phyloP scores from a whole-genome alignment of 2,329 filamentous ascomycete species.

The Cladophialophora carrionii region DNA sequence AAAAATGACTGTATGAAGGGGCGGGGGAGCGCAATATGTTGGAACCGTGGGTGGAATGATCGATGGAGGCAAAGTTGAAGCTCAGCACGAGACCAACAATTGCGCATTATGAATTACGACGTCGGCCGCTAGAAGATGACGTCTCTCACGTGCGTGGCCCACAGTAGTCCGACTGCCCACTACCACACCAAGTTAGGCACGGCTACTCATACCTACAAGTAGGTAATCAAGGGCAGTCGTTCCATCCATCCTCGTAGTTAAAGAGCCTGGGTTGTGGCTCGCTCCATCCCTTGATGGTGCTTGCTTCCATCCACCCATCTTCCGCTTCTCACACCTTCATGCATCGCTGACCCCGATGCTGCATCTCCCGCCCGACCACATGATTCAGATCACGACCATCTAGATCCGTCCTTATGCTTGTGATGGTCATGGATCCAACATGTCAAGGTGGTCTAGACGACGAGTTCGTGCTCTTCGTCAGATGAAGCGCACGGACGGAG shows the following conservation, averaged over 20 bases:
- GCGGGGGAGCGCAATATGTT: neutral
- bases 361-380: neutral
- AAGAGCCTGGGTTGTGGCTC: neutral
- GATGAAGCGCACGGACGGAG: neutral
- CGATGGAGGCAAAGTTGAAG: neutral
- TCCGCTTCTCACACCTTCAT: slow-evolving; percentile 1
- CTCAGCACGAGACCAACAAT: neutral
- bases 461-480: neutral
- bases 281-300: slow-evolving; percentile 5
- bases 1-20: neutral
- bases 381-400: neutral
- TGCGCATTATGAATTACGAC: neutral
- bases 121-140: neutral
- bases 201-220: no score
- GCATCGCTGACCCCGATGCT: slow-evolving; percentile 4
- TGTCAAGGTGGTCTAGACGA: neutral
- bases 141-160: neutral
- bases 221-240: no score
- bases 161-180: no score
- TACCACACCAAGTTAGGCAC: no score
- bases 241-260: no score
- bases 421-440: neutral
- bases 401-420: neutral
- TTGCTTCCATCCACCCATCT: slow-evolving; percentile 2
- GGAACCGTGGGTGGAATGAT: neutral